These are phyloP conservation scores for Pulveroboletus sp. DNA, from an alignment of 768 basidiomycete genomes.

Conservation along the genomic window DNA sequence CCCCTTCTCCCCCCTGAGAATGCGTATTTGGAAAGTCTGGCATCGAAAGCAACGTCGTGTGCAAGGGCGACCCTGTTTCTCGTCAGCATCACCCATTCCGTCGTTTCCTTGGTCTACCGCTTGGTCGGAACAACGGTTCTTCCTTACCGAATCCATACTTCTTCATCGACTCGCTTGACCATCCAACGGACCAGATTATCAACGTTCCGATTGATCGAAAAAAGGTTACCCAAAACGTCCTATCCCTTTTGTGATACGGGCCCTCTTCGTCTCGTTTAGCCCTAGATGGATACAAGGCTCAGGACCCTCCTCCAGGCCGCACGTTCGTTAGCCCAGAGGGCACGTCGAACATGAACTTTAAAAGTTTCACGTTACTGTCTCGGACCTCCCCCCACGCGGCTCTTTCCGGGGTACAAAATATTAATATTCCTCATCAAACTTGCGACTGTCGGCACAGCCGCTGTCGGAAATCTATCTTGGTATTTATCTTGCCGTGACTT, in stretches of 20 bases:
- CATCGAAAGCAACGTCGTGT: constrained; percentile 19
- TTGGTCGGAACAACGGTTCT: constrained; percentile 4
- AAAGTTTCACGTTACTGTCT: not conserved
- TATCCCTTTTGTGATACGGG: constrained; percentile 3
- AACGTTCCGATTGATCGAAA: constrained; percentile 5
- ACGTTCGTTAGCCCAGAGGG: constrained; percentile 2
- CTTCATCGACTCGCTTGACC: not conserved
- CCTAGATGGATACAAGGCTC: constrained; percentile 14
- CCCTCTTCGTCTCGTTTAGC: constrained; percentile 24
- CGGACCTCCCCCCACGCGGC: not conserved
- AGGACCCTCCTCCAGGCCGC: constrained; percentile 10
- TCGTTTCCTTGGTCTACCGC: not conserved
- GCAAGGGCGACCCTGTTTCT: constrained; percentile 6
- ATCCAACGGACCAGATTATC: constrained; percentile 1
- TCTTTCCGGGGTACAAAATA: constrained; percentile 1
- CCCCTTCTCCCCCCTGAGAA: constrained; percentile 8
- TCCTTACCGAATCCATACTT: not conserved
- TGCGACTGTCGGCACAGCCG: constrained; percentile 11
- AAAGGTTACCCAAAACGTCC: constrained; percentile 8
- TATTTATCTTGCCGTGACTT: constrained; percentile 17
- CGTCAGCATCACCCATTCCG: constrained; percentile 7
- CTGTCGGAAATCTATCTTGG: no score
- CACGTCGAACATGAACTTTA: constrained; percentile 15
- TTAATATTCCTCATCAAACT: constrained; percentile 1
- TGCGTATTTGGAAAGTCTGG: constrained; percentile 26